Evolutionary conservation across 2,329 filamentous ascomycete genomes (phyloP), one percentile per base, ranked within the genome.

Genomic region (Lasiodiplodia sp.): DNA sequence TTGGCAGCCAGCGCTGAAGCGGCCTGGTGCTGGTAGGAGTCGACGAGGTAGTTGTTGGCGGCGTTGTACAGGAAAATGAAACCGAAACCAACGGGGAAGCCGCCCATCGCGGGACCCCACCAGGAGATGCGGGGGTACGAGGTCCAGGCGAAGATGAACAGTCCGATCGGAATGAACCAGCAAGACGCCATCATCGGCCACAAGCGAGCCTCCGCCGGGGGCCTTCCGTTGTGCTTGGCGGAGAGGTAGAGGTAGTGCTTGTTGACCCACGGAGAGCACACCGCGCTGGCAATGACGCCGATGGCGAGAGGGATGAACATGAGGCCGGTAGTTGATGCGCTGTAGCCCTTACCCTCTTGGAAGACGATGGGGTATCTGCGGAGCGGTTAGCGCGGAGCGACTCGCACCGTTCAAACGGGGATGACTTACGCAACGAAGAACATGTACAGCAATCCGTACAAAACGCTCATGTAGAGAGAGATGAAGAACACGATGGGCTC

Each of bases 401-500:
- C 16, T 23, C 16, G 18, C 4, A 11, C 16, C 18, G 14, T 28
- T 14, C 16, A 16, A 38, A 23, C 3, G 28, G 12, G 38, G 23
- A 34, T 23, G 11, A 64, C 60, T 64, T 64, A 64, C 60, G 90
- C 90, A 69, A 92, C 85, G 82, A 92, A 92, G 83, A 92, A 92
- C 90, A 92, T 92, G 84, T 92, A 92, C 18, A 92, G 82, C 4
- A 92, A 81, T 11, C 90, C 90, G 78, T 92, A 93, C 14, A 95
- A 85, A 1, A 96, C 91, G 2, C 88, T 91, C 92, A 96, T 96
- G 84, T 96, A 97, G 1, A 96, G 72, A 0, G 90, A 89, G 74
- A 97, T 91, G 74, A 96, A 88, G 72, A 97, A 87, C 60, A 97
- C 92, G 75, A 97, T 97, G 49, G 92, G 88, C 79, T 97, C 93